phyloP scores from a whole-genome alignment of 495 filamentous ascomycete species.

The Aspergillus affinis region DNA sequence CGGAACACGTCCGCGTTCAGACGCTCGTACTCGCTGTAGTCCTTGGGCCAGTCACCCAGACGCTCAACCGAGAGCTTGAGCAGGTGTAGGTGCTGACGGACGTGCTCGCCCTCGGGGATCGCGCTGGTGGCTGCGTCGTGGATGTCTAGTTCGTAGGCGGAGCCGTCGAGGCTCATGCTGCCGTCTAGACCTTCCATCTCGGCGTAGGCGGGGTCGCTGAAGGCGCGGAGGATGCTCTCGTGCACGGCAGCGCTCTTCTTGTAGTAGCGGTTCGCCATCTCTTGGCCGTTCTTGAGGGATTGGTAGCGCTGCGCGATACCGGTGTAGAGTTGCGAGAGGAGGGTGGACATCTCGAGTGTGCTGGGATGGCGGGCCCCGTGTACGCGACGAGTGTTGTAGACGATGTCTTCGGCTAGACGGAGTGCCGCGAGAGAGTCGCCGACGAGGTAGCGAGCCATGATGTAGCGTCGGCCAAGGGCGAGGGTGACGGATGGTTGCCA shows the following conservation, averaged over 20 bases:
- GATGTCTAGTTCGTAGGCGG: conserved; percentile 10
- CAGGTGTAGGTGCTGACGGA: conserved; percentile 35
- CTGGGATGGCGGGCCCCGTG: conserved; percentile 37
- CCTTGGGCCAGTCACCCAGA: conserved; percentile 42
- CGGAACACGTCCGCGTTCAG: conserved; percentile 21
- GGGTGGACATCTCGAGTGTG: conserved; percentile 38
- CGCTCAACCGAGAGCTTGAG: conserved; percentile 41
- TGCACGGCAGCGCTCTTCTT: conserved; percentile 37
- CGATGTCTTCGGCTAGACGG: conserved; percentile 45
- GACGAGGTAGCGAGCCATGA: conserved; percentile 36
- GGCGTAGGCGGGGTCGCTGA: conserved; percentile 31
- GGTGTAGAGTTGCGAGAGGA: conserved; percentile 41
- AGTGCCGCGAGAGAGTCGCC: conserved; percentile 32
- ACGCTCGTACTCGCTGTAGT: conserved; percentile 35
- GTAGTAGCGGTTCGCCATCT: conserved; percentile 41
- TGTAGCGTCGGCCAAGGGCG: conserved; percentile 36
- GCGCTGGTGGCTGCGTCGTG: neutral
- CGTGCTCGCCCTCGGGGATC: conserved; percentile 26
- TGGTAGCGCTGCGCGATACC: conserved; percentile 32
- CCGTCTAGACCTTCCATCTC: conserved; percentile 27
- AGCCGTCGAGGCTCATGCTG: conserved; percentile 19
- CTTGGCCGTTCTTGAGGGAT: conserved; percentile 30
- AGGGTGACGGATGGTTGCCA: conserved; percentile 30
- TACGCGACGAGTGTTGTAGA: conserved; percentile 45
- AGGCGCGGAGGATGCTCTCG: conserved; percentile 38